Conservation (phyloP, 495 filamentous ascomycete genomes). For the Podospora australis region DNA sequence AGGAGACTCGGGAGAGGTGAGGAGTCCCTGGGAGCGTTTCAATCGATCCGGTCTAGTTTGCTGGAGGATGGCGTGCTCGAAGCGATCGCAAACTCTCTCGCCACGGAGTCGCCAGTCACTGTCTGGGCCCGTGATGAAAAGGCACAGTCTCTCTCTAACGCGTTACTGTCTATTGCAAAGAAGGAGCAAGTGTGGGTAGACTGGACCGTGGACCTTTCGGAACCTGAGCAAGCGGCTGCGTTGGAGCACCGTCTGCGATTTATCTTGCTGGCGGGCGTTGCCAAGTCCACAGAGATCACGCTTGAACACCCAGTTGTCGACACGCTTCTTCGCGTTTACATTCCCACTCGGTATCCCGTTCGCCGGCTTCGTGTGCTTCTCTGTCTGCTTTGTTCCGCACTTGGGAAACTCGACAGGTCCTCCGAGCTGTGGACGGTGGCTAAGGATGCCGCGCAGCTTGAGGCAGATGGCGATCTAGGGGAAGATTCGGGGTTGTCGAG, state of each 20-base stretch:
- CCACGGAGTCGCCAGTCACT: constrained; percentile 24
- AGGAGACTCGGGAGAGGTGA: constrained; percentile 29
- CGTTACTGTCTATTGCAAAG: constrained; percentile 40
- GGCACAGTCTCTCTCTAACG: constrained; percentile 36
- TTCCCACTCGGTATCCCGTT: constrained; percentile 36
- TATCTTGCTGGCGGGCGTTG: constrained; percentile 26
- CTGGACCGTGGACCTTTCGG: constrained; percentile 38
- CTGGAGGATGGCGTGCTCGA: constrained; percentile 41
- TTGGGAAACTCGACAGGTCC: constrained; percentile 28
- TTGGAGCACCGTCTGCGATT: constrained; percentile 44
- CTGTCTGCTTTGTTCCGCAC: constrained; percentile 27
- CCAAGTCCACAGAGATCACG: constrained; percentile 20
- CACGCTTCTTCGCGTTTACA: constrained; percentile 35
- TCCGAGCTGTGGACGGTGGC: constrained; percentile 28
- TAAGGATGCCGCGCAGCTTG: constrained; percentile 32
- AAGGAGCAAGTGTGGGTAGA: constrained; percentile 39
- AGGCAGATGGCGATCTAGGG: constrained; percentile 28
- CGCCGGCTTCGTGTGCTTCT: constrained; percentile 37
- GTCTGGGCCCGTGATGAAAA: constrained; percentile 36
- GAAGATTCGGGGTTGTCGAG: constrained; percentile 49
- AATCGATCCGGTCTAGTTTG: constrained; percentile 37
- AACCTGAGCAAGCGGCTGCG: constrained; percentile 40
- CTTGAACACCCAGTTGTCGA: constrained; percentile 33
- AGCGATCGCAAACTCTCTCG: constrained; percentile 27
- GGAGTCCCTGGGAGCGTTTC: constrained; percentile 39